Conservation (phyloP, 163 green algal species). For the Scenedesmus sp. region DNA sequence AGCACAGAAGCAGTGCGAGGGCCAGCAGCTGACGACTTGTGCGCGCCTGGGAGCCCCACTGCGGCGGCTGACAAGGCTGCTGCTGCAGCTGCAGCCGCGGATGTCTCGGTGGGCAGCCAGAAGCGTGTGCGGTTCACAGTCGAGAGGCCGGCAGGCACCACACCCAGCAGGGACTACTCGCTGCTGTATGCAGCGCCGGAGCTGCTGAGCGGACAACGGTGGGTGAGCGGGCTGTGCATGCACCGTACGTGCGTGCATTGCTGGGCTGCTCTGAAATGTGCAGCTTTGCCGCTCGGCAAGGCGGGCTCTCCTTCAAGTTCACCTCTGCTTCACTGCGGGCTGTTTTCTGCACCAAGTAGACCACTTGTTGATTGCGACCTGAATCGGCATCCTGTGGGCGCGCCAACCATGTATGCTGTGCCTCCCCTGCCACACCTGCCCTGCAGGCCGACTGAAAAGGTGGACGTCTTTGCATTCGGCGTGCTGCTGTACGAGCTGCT, state of each 20-base stretch:
- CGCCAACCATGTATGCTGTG: not conserved
- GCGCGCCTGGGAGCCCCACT: not conserved
- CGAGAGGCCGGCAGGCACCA: slow-evolving; percentile 31
- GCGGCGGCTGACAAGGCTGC: not conserved
- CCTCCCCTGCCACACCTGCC: not conserved
- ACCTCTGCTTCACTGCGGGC: no score
- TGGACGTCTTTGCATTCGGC: slow-evolving; percentile 60
- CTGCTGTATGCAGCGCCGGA: slow-evolving; percentile 53
- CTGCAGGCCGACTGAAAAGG: slow-evolving; percentile 66
- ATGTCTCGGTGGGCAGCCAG: not conserved
- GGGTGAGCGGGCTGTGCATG: not conserved
- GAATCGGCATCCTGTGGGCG: no score
- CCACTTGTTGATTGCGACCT: no score
- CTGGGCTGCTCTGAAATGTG: no score
- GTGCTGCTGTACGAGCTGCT: slow-evolving; percentile 62
- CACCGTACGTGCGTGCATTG: not conserved
- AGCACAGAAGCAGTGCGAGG: not conserved
- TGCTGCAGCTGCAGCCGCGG: not conserved
- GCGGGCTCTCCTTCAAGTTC: no score
- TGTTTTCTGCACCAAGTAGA: no score
- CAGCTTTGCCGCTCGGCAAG: no score
- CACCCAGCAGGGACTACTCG: slow-evolving; percentile 40
- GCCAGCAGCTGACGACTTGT: not conserved
- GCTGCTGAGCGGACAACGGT: slow-evolving; percentile 45
- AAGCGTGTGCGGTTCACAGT: slow-evolving; percentile 49